Conservation (phyloP, 2,329 filamentous ascomycete genomes). For the Apiospora hydei region DNA sequence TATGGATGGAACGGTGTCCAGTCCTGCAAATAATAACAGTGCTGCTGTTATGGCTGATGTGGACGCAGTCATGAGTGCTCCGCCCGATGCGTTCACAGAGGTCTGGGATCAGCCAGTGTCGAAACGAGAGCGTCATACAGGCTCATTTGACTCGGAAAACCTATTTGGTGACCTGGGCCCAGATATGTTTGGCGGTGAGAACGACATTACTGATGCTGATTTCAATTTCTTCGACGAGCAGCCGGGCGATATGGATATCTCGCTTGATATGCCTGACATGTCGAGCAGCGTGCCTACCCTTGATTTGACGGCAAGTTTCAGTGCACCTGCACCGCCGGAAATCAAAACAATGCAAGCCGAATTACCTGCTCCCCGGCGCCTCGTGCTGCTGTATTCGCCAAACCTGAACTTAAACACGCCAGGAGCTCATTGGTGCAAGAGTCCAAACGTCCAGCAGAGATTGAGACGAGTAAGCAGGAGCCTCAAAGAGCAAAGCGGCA, state of each 20-base stretch:
- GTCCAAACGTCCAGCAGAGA: constrained; percentile 35
- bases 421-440: constrained; percentile 60
- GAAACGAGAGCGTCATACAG: constrained; percentile 54
- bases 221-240: constrained; percentile 83
- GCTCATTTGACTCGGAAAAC: constrained; percentile 59
- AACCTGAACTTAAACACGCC: constrained; percentile 65
- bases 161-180: constrained; percentile 74
- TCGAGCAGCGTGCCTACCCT: constrained; percentile 33
- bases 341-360: constrained; percentile 30
- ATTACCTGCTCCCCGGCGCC: constrained; percentile 30
- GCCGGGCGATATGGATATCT: constrained; percentile 50
- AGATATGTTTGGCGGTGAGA: constrained; percentile 76
- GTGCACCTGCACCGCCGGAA: constrained; percentile 31
- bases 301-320: constrained; percentile 29
- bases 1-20: constrained; percentile 62
- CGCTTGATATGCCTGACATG: constrained; percentile 43
- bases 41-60: constrained; percentile 44
- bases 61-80: constrained; percentile 43
- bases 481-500: constrained; percentile 54
- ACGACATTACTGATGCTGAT: constrained; percentile 80
- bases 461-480: constrained; percentile 40
- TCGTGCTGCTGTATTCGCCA: constrained; percentile 56
- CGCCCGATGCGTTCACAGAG: constrained; percentile 44
- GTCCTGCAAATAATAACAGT: constrained; percentile 56
- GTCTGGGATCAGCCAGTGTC: constrained; percentile 51